A percentile compares a stretch with the other conserved stretches of the same genome.
phyloP scores from a whole-genome alignment of 75 land plant genomes.

The Azolla pinnata region DNA sequence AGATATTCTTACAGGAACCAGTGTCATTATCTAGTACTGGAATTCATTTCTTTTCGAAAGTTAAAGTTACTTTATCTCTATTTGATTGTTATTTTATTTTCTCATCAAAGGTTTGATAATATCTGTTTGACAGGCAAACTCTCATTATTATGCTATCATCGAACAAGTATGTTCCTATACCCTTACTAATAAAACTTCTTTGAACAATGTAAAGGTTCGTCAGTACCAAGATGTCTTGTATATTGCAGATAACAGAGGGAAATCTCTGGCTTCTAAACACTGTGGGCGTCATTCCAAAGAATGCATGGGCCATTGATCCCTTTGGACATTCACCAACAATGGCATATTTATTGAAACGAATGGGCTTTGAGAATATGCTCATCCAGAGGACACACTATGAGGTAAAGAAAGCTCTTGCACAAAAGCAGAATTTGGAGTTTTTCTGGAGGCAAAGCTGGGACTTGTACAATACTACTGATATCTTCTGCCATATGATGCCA shows the following conservation, averaged over 20 bases:
- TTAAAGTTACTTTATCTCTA: too few relatives aligned
- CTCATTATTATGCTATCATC: conserved; percentile 90
- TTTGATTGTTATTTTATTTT: too few relatives aligned
- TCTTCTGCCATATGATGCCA: conserved; percentile 99
- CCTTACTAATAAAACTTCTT: too few relatives aligned
- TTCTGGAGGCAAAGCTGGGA: conserved; percentile 98
- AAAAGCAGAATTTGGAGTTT: conserved; percentile 68
- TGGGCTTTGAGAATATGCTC: conserved; percentile 97
- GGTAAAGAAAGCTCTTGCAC: conserved; percentile 79
- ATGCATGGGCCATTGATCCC: conserved; percentile 99
- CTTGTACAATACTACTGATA: conserved; percentile 66
- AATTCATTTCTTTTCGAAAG: too few relatives aligned
- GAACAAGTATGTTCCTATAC: conserved; percentile 54
- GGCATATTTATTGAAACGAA: conserved; percentile 91
- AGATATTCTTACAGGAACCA: too few relatives aligned
- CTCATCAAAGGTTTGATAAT: too few relatives aligned
- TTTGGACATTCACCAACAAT: conserved; percentile 98
- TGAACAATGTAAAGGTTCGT: too few relatives aligned
- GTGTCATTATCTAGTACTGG: too few relatives aligned
- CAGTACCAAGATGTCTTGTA: too few relatives aligned
- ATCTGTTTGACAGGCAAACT: conserved; percentile 69
- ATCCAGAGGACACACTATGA: conserved; percentile 97
- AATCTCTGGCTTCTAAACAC: conserved; percentile 87
- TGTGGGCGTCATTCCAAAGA: conserved; percentile 75
- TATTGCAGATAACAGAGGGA: conserved; percentile 88